A percentile compares a stretch with the other conserved stretches of the same genome.
These are phyloP conservation scores for Toxoplasma gondii DNA, from an alignment of 169 alveolate species.

Conservation along the genomic window DNA sequence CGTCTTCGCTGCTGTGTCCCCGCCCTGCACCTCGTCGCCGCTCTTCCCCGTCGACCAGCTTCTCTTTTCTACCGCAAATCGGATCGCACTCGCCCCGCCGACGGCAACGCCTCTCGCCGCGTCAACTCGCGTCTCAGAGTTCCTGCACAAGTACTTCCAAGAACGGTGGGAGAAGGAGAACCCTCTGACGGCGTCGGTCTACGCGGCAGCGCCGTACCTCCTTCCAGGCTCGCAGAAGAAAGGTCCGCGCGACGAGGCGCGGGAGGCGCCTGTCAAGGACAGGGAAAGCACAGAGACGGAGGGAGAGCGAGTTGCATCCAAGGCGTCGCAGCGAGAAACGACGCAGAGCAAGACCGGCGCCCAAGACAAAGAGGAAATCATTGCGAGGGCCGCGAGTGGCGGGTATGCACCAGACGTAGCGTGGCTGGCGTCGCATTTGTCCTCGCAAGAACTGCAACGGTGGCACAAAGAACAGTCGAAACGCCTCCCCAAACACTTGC, in stretches of 20 bases:
- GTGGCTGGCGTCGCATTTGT: background rate
- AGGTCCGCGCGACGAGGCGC: background rate
- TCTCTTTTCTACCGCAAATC: background rate
- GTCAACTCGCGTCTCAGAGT: conserved; percentile 23
- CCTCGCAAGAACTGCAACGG: conserved; percentile 7
- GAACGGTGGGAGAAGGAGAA: conserved; percentile 57
- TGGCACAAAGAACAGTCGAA: background rate
- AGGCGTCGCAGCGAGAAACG: background rate
- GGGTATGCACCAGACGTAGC: conserved; percentile 25
- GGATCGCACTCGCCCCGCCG: background rate
- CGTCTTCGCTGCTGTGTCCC: background rate
- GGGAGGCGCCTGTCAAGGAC: background rate
- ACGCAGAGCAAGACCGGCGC: background rate
- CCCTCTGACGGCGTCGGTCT: conserved; percentile 60
- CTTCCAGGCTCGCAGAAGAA: conserved; percentile 33
- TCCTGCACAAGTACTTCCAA: conserved; percentile 33
- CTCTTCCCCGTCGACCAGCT: background rate
- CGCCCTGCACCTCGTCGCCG: background rate
- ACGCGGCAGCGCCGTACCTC: conserved; percentile 66
- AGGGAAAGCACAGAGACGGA: background rate
- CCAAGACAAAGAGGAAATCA: background rate
- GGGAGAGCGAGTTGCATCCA: background rate
- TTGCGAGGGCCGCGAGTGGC: conserved; percentile 20
- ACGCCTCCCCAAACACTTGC: too few relatives aligned
- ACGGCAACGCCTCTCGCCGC: background rate